Conservation (phyloP, 2,329 filamentous ascomycete species). For the Beauveria asiatica region DNA sequence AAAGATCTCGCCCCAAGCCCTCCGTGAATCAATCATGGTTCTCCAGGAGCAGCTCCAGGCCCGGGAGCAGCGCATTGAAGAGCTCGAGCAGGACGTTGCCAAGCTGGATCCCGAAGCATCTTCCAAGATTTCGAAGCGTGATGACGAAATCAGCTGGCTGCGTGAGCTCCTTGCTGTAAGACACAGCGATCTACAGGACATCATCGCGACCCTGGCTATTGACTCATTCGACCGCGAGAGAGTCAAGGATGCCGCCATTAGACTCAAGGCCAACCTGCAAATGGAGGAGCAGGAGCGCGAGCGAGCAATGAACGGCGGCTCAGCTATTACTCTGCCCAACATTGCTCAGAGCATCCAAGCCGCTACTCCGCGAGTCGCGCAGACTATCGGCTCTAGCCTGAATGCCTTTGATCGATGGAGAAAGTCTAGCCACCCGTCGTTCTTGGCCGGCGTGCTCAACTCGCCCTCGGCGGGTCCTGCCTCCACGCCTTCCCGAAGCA, state of each 20-base stretch:
- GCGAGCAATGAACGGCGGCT: conserved; percentile 64
- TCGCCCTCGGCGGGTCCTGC: conserved; percentile 33
- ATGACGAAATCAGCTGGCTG: conserved; percentile 91
- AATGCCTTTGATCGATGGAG: conserved; percentile 98
- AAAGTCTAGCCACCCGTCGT: conserved; percentile 50
- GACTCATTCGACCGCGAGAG: conserved; percentile 68
- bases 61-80: conserved; percentile 82
- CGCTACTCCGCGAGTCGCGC: conserved; percentile 72
- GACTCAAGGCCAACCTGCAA: conserved; percentile 86
- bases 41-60: conserved; percentile 95
- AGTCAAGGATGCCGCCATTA: conserved; percentile 84
- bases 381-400: conserved; percentile 67
- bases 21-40: conserved; percentile 92
- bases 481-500: conserved; percentile 54
- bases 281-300: conserved; percentile 98
- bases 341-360: conserved; percentile 72
- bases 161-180: conserved; percentile 87
- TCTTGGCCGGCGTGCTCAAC: conserved; percentile 39
- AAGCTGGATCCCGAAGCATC: conserved; percentile 68
- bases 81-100: conserved; percentile 64
- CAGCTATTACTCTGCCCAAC: conserved; percentile 60
- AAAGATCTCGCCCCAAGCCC: conserved; percentile 86
- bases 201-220: conserved; percentile 69
- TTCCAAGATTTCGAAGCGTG: conserved; percentile 77
- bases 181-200: conserved; percentile 84